Evolutionary conservation across 306 rosid genomes (phyloP).

Genomic region (Trifolium subterraneum): DNA sequence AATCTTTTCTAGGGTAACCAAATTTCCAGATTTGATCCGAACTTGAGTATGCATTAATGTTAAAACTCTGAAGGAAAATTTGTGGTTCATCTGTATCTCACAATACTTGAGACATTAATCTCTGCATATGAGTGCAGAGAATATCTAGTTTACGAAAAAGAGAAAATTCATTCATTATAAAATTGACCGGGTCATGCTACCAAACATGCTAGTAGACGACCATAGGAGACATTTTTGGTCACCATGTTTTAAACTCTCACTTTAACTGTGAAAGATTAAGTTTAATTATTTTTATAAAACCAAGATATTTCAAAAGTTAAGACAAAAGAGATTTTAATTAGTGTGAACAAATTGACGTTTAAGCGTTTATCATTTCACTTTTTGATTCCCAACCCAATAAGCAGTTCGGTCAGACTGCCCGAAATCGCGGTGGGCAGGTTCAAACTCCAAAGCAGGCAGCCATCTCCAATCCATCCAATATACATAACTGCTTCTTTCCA

Average conservation of each 20-base stretch:
- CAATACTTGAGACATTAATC: no score
- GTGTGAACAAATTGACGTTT: conserved; percentile 7
- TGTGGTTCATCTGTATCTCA: no score
- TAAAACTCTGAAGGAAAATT: no score
- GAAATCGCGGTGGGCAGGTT: conserved; percentile 60
- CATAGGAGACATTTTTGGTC: no score
- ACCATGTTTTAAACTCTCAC: neutral
- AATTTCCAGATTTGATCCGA: no score
- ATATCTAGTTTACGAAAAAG: no score
- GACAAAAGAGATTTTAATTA: neutral
- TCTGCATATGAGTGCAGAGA: no score
- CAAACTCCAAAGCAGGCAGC: conserved; percentile 47
- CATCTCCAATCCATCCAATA: neutral
- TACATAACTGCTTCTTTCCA: conserved; percentile 27
- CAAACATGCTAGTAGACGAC: no score
- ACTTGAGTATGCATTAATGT: no score
- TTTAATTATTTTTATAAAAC: neutral
- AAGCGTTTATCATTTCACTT: neutral
- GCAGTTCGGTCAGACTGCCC: conserved; percentile 64
- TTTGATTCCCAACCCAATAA: neutral
- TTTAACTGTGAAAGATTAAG: neutral
- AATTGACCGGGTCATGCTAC: no score
- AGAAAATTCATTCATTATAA: no score
- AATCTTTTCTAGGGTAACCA: no score
- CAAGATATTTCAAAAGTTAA: conserved; percentile 7